Base-by-base conservation (phyloP, 768 basidiomycete species). In the Hericium rajendrae region DNA sequence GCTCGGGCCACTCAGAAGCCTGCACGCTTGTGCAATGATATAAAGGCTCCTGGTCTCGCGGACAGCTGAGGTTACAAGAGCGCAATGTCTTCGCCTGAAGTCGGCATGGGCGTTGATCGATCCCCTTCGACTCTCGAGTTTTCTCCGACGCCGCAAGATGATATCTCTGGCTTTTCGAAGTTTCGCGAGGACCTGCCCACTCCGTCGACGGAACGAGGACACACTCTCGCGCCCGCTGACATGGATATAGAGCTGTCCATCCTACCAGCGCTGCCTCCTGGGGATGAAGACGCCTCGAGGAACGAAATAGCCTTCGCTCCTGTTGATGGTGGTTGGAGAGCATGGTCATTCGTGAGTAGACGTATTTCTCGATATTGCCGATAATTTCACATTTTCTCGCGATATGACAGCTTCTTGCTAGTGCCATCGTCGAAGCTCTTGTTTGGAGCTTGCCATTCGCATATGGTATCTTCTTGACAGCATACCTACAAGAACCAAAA, bases 371-470 rank as follows among this genome's bases (percentile, higher is more conserved):
- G 8, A 9, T 3, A 32, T 32, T 50, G 15, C 49, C n/a, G 24
- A 15, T 15, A 18, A 5, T 32, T 9, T 32, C 32, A 32, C 32
- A 12, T 37, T 53, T 38, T 15, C 38, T n/a, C 38, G 49, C 22
- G 12, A n/a, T 15, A 12, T 13, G 8, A 18, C 32, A 57, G 56
- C 56, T 51, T 6, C 24, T 37, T 11, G 50, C 22, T 6, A 24
- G 18, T n/a, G 51, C n/a, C 37, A 15, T 41, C 49, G 50, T 41
- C 38, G 56, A 41, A 12, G 48, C 46, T n/a, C 18, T 59, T 2
- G 66, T 70, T 0, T 71, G 70, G 70, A 68, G 66, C 0, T 68
- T 70, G 40, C 68, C 70, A 1, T 61, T 51, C 43, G 60, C 69
- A 4, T 70, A 62, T 51, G 69, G 69, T 28, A 60, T 70, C 9